These are phyloP conservation scores for Aureobasidium subglaciale DNA, from an alignment of 2,329 filamentous ascomycete genomes.

Conservation along the genomic window DNA sequence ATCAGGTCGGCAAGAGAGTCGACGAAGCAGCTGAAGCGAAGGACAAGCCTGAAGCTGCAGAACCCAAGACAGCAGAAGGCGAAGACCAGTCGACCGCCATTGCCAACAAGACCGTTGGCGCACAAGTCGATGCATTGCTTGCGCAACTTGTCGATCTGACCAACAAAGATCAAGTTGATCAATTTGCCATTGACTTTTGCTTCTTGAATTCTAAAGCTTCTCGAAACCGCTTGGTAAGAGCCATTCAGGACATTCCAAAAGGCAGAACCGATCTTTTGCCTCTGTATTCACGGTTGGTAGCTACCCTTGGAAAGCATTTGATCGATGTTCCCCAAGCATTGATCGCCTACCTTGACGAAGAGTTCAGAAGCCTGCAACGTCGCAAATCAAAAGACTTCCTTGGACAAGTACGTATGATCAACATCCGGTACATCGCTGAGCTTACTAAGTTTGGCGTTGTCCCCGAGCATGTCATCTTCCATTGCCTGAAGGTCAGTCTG, in stretches of 20 bases:
- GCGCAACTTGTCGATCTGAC: conserved; percentile 84
- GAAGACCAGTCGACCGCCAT: conserved; percentile 92
- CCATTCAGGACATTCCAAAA: conserved; percentile 89
- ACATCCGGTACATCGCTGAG: conserved; percentile 95
- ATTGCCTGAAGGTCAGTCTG: conserved; percentile 93
- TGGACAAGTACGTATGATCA: conserved; percentile 84
- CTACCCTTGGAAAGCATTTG: conserved; percentile 89
- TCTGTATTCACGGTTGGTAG: conserved; percentile 84
- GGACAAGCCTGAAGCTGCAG: conserved; percentile 30
- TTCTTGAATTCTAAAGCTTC: conserved; percentile 98
- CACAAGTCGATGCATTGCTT: conserved; percentile 87
- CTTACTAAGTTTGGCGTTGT: conserved; percentile 97
- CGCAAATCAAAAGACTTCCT: conserved; percentile 98
- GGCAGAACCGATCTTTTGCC: conserved; percentile 86
- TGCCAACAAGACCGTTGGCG: conserved; percentile 93
- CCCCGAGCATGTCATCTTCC: conserved; percentile 96
- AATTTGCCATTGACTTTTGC: conserved; percentile 92
- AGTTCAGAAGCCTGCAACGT: conserved; percentile 91
- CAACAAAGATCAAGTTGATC: conserved; percentile 84
- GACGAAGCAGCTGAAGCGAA: conserved; percentile 37
- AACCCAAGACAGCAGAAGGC: conserved; percentile 47
- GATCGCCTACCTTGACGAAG: conserved; percentile 86
- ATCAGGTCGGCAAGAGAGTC: conserved; percentile 70
- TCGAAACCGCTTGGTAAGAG: conserved; percentile 85
- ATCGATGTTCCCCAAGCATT: conserved; percentile 87